Evolutionary conservation across 768 basidiomycete species (phyloP).

Genomic region (Russula virescens): DNA sequence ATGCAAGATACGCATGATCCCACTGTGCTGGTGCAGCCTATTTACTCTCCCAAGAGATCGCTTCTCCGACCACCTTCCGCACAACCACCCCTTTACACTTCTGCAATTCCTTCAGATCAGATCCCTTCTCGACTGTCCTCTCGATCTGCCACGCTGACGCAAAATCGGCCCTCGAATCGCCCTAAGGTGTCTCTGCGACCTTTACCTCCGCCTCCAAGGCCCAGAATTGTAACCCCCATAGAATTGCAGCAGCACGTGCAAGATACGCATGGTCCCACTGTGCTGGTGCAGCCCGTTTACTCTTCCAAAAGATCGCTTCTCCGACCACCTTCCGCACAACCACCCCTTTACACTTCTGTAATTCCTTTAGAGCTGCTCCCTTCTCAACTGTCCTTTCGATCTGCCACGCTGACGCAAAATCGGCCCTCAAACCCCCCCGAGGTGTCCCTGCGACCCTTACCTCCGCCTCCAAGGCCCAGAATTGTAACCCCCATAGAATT

Average conservation of each 20-base stretch:
- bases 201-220: background rate
- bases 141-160: background rate
- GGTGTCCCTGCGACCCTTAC: too few species aligned
- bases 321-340: background rate
- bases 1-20: background rate
- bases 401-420: too few species aligned
- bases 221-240: background rate
- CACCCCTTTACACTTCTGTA: too few species aligned
- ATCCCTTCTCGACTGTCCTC: background rate
- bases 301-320: background rate
- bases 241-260: too few species aligned
- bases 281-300: background rate
- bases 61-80: background rate
- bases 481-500: background rate
- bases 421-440: too few species aligned
- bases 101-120: background rate
- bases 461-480: background rate
- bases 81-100: constrained; percentile 8
- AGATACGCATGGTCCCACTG: too few species aligned
- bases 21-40: background rate
- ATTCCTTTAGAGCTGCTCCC: too few species aligned
- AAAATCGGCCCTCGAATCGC: background rate
- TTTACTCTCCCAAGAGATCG: background rate
- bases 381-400: too few species aligned
- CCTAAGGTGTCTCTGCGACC: background rate